Evolutionary conservation across 805 yeast genomes (phyloP).

Genomic region (Metschnikowia aberdeeniae): DNA sequence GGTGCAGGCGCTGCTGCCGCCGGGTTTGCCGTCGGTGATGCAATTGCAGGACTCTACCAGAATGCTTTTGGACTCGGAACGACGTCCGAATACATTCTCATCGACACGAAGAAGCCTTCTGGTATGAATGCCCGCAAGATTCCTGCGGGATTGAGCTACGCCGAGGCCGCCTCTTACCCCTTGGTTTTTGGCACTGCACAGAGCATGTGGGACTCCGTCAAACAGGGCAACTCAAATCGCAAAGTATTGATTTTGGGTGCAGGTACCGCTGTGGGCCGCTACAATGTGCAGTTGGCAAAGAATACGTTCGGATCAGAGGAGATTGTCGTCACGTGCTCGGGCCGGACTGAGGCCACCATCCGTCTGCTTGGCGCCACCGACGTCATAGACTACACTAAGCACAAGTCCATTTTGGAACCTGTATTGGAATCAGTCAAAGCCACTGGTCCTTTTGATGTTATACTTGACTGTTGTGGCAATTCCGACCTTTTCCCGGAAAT

Average conservation of each 20-base stretch:
- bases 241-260: conserved; percentile 68
- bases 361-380: conserved; percentile 52
- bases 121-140: conserved; percentile 44
- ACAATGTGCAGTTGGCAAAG: conserved; percentile 54
- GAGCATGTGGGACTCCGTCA: conserved; percentile 27
- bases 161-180: conserved; percentile 65
- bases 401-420: conserved; percentile 27
- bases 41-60: conserved; percentile 25
- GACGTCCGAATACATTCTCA: conserved; percentile 42
- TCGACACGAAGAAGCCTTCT: conserved; percentile 28
- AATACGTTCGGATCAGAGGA: conserved; percentile 37
- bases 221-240: conserved; percentile 37
- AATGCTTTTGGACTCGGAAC: conserved; percentile 34
- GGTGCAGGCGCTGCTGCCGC: conserved; percentile 24
- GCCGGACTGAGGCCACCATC: conserved; percentile 42
- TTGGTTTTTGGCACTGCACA: conserved; percentile 63
- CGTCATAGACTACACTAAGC: conserved; percentile 54
- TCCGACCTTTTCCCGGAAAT: conserved; percentile 44
- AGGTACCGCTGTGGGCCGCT: conserved; percentile 64
- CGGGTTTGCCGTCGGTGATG: conserved; percentile 26
- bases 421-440: conserved; percentile 32
- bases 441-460: conserved; percentile 49
- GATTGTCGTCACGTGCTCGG: conserved; percentile 56
- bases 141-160: conserved; percentile 39
- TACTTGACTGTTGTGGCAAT: conserved; percentile 66